Base-by-base conservation (phyloP, 805 yeast genomes). In the Candida silvatica region DNA sequence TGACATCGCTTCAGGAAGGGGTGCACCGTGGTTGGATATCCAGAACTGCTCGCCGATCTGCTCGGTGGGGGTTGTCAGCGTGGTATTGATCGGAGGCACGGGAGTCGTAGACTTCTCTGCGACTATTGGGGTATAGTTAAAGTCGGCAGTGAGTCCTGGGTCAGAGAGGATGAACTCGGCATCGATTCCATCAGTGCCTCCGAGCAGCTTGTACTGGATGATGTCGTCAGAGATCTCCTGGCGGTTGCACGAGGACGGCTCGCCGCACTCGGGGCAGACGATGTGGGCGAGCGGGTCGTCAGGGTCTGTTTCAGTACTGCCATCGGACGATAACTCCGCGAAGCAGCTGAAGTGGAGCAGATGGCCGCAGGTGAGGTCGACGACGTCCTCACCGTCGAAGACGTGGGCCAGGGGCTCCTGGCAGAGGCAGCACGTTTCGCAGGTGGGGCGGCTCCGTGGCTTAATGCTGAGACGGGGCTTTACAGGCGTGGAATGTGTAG, bases 301-400 rank as follows among this genome's bases (percentile, higher is more conserved):
- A 14, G 29, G 16, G 14, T 26, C 11, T 11, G 14, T 8, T 7
- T 14, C 14, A 16, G 29, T 20, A 17, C 17, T 19, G 6, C 11
- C 16, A 9, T 7, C 12, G 9, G 17, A 23, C 12, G 58, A 16
- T 27, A 60, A 35, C 6, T 62, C 51, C 3, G 55, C 39, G 22
- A 57, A 64, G 40, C 77, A 71, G 35, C 64, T 57, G 35, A 56
- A 55, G 45, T 71, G 77, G 20, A 64, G 51, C 27, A 55, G 54
- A 44, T 70, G 75, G 5, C 58, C 51, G 47, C 75, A 69, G 1
- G 58, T 42, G 29, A 69, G 40, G 23, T 61, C 65, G 3, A 71
- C 37, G 1, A 63, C 41, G 23, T 55, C 60, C 49, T 71, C 77
- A 9, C 69, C 71, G 6, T 48, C 45, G 25, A 69, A 56, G 11